Conservation (phyloP, 768 basidiomycete species). For the Leccinum boreale region DNA sequence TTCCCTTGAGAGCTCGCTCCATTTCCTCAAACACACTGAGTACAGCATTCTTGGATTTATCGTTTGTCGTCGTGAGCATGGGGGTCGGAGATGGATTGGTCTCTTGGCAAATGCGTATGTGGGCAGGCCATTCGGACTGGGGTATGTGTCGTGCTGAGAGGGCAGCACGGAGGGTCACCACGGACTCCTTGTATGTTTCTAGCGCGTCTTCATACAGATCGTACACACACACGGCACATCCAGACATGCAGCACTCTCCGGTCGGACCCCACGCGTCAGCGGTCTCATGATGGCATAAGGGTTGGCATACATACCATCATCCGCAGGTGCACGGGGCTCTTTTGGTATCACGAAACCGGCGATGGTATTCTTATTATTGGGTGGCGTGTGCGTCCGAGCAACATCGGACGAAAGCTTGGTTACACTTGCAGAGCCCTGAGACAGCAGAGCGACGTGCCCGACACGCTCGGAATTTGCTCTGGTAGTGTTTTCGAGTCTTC, state of each 20-base stretch:
- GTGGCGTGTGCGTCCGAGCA: not conserved
- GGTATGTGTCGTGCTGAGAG: conserved; percentile 51
- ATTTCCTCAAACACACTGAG: conserved; percentile 70
- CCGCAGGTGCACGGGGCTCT: conserved; percentile 56
- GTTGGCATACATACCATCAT: conserved; percentile 52
- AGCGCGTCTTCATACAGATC: conserved; percentile 80
- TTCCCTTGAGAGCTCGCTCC: conserved; percentile 54
- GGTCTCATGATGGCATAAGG: not conserved
- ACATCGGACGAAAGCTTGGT: not conserved
- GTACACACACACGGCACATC: conserved; percentile 90
- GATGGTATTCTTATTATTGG: conserved; percentile 16
- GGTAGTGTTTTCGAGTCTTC: conserved; percentile 51
- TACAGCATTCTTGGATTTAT: conserved; percentile 33
- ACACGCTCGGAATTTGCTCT: conserved; percentile 41
- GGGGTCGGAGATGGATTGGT: not conserved
- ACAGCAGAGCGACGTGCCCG: conserved; percentile 28
- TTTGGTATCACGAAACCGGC: conserved; percentile 48
- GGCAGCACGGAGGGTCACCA: conserved; percentile 47
- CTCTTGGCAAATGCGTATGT: conserved; percentile 34
- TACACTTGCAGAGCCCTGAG: conserved; percentile 9
- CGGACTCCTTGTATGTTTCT: conserved; percentile 53
- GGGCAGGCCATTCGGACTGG: conserved; percentile 61
- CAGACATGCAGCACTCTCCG: conserved; percentile 92
- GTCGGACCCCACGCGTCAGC: not conserved
- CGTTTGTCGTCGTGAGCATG: not conserved